Evolutionary conservation across 108 stramenopile species (phyloP).

Genomic region (Discostella pseudostelligera): DNA sequence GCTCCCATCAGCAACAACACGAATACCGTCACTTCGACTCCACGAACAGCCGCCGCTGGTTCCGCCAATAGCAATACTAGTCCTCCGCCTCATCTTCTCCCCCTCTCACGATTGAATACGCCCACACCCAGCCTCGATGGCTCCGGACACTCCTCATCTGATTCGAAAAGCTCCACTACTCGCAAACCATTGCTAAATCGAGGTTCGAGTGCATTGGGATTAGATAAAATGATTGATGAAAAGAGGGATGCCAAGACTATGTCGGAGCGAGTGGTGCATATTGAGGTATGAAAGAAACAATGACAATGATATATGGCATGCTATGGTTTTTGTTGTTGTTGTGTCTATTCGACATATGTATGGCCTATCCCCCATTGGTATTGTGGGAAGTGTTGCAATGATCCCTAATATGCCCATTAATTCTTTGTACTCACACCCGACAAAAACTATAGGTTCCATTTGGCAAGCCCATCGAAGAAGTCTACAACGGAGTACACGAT

Average conservation of each 20-base stretch:
- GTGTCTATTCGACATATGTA: too few relatives aligned
- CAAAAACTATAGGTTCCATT: constrained; percentile 45
- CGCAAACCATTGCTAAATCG: constrained; percentile 13
- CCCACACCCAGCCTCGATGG: constrained; percentile 45
- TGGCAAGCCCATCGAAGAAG: constrained; percentile 74
- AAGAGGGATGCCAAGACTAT: constrained; percentile 50
- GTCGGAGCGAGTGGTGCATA: constrained; percentile 48
- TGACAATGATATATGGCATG: too few relatives aligned
- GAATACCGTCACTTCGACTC: constrained; percentile 4
- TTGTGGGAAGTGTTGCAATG: too few relatives aligned
- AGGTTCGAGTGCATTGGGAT: constrained; percentile 31
- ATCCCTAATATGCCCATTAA: not conserved
- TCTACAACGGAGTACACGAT: constrained; percentile 86
- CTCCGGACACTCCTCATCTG: constrained; percentile 27
- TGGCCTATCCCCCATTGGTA: too few relatives aligned
- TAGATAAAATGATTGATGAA: constrained; percentile 55
- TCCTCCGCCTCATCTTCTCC: constrained; percentile 3
- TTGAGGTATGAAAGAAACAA: constrained; percentile 30
- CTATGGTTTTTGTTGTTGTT: too few relatives aligned
- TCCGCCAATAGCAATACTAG: not conserved
- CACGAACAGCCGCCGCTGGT: not conserved
- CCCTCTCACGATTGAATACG: constrained; percentile 30
- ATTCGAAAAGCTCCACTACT: not conserved
- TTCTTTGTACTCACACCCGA: not conserved
- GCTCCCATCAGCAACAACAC: too few relatives aligned